These are phyloP conservation scores for Aspergillus novoparasiticus DNA, from an alignment of 2,329 filamentous ascomycete species.

Conservation along the genomic window DNA sequence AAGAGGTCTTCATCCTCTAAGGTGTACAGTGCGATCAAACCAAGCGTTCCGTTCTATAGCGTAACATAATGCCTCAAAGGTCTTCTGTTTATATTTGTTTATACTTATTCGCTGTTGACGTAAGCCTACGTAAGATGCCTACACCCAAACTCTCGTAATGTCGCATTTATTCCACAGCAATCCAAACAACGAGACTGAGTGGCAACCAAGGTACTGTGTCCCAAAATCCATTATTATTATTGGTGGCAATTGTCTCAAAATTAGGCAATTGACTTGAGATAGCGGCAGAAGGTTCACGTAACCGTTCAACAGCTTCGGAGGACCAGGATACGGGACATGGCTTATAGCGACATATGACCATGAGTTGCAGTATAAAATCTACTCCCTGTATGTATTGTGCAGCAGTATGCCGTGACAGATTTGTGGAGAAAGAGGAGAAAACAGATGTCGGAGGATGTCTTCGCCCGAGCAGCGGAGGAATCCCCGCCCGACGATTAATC, in stretches of 20 bases:
- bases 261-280: background rate
- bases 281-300: background rate
- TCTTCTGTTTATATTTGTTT: too few relatives aligned
- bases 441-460: background rate
- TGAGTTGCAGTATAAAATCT: accelerated
- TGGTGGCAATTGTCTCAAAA: background rate
- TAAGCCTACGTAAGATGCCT: background rate
- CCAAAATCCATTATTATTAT: background rate
- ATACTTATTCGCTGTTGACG: background rate
- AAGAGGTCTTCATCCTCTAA: background rate
- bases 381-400: background rate
- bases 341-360: background rate
- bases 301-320: background rate
- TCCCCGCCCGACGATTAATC: background rate
- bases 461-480: background rate
- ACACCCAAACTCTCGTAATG: background rate
- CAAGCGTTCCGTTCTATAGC: background rate
- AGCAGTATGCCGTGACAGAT: background rate
- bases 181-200: background rate
- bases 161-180: background rate
- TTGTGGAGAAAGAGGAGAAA: background rate
- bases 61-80: background rate
- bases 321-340: background rate
- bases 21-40: background rate
- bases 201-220: background rate